These are phyloP conservation scores for Aspergillus uvarum DNA, from an alignment of 2,329 filamentous ascomycete genomes.

Conservation along the genomic window DNA sequence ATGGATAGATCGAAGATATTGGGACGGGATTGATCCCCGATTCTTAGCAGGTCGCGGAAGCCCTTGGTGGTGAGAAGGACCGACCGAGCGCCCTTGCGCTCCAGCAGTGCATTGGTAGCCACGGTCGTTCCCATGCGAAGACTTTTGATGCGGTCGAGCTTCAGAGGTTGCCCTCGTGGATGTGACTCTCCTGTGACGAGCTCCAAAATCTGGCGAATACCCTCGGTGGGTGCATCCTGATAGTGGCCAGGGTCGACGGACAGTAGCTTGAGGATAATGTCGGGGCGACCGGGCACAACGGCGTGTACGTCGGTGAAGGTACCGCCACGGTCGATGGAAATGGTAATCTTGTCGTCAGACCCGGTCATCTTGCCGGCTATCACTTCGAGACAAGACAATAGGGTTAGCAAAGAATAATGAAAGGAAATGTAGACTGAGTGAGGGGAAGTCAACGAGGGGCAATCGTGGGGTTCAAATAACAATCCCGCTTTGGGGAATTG, in stretches of 20 bases:
- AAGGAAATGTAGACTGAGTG: not conserved
- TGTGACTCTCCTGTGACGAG: constrained; percentile 36
- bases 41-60: constrained; percentile 81
- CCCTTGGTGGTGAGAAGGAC: constrained; percentile 84
- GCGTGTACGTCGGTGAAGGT: constrained; percentile 44
- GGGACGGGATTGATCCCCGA: constrained; percentile 86
- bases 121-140: constrained; percentile 95
- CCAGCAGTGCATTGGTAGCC: constrained; percentile 84
- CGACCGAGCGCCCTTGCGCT: constrained; percentile 85
- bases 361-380: constrained; percentile 3
- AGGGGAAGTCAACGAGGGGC: constrained; percentile 6
- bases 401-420: not conserved
- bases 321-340: constrained; percentile 42
- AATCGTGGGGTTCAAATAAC: constrained; percentile 16
- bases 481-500: not conserved
- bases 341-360: constrained; percentile 32
- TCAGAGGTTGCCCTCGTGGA: constrained; percentile 36
- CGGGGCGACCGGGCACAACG: constrained; percentile 36
- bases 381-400: not conserved
- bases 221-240: constrained; percentile 65
- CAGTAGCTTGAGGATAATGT: constrained; percentile 43
- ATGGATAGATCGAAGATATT: constrained; percentile 90
- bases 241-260: constrained; percentile 43
- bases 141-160: constrained; percentile 37
- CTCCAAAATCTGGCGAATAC: constrained; percentile 70